A percentile compares a stretch with the other conserved stretches of the same genome.
Evolutionary conservation across 108 stramenopile genomes (phyloP).

Genomic region (Discostella pseudostelligera): DNA sequence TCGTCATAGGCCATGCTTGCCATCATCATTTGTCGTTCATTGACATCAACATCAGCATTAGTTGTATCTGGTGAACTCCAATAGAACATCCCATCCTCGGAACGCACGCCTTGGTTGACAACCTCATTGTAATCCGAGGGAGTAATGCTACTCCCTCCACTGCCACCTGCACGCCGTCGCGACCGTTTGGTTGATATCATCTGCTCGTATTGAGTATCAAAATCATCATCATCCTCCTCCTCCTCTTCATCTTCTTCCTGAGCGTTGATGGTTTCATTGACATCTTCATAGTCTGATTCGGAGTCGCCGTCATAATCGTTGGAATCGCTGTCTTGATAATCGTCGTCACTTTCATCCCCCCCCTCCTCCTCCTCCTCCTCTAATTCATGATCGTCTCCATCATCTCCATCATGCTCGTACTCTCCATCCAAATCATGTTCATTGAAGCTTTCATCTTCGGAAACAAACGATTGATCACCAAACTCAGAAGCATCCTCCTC

Average conservation of each 20-base stretch:
- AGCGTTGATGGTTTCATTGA: constrained; percentile 4
- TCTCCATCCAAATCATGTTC: constrained; percentile 26
- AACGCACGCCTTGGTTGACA: constrained; percentile 30
- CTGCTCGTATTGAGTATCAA: constrained; percentile 30
- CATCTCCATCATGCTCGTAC: constrained; percentile 9
- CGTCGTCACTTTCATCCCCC: too few relatives aligned
- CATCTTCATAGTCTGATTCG: constrained; percentile 15
- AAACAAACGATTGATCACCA: too few relatives aligned
- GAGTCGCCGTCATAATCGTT: constrained; percentile 4
- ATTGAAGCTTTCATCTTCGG: constrained; percentile 6
- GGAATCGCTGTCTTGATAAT: not conserved
- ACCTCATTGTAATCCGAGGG: constrained; percentile 43
- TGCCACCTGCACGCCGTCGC: constrained; percentile 8
- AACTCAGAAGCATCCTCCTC: constrained; percentile 10
- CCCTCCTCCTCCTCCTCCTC: too few relatives aligned
- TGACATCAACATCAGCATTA: constrained; percentile 19
- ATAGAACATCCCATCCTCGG: constrained; percentile 51
- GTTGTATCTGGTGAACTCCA: constrained; percentile 29
- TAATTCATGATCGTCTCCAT: constrained; percentile 25
- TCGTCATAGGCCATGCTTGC: constrained; percentile 12
- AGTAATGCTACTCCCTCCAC: not conserved
- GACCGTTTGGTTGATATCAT: constrained; percentile 21
- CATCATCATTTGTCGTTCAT: constrained; percentile 8
- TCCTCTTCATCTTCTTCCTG: constrained; percentile 23
- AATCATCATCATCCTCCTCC: constrained; percentile 27